Conservation (phyloP, 1,139 yeast species). For the Kurtzmaniella quercitrusa region DNA sequence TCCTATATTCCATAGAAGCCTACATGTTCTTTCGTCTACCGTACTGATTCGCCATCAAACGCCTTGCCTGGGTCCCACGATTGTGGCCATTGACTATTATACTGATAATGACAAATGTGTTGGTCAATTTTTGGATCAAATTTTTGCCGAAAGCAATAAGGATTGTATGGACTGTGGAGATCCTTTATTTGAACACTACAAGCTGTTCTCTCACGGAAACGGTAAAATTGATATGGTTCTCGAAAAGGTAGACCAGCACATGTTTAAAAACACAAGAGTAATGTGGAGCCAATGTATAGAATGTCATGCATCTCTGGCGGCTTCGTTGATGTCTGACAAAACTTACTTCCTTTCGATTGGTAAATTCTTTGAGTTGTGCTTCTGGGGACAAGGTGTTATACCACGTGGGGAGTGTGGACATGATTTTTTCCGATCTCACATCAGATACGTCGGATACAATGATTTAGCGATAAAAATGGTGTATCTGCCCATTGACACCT, state of each 20-base stretch:
- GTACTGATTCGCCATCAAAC: constrained; percentile 83
- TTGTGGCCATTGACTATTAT: constrained; percentile 78
- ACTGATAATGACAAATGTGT: constrained; percentile 88
- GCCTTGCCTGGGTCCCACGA: constrained; percentile 89
- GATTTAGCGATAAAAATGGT: constrained; percentile 79
- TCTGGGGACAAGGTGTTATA: constrained; percentile 61
- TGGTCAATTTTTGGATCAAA: constrained; percentile 83
- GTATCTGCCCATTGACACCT: constrained; percentile 66
- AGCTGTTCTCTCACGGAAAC: constrained; percentile 84
- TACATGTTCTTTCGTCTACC: constrained; percentile 74
- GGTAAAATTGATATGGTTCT: constrained; percentile 78
- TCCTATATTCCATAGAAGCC: constrained; percentile 63
- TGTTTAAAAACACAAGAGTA: constrained; percentile 42
- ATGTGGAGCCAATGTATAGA: constrained; percentile 92
- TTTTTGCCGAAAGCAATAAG: constrained; percentile 63
- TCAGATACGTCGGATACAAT: constrained; percentile 79
- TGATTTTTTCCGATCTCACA: constrained; percentile 75
- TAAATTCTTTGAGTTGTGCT: constrained; percentile 80
- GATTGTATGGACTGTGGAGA: constrained; percentile 83
- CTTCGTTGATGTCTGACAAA: constrained; percentile 80
- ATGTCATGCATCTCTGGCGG: constrained; percentile 75
- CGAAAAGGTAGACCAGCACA: constrained; percentile 52
- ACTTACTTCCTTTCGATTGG: constrained; percentile 93
- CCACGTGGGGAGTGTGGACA: constrained; percentile 52
- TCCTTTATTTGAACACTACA: constrained; percentile 66